These are phyloP conservation scores for Pichia californica DNA, from an alignment of 805 yeast genomes.

Conservation along the genomic window DNA sequence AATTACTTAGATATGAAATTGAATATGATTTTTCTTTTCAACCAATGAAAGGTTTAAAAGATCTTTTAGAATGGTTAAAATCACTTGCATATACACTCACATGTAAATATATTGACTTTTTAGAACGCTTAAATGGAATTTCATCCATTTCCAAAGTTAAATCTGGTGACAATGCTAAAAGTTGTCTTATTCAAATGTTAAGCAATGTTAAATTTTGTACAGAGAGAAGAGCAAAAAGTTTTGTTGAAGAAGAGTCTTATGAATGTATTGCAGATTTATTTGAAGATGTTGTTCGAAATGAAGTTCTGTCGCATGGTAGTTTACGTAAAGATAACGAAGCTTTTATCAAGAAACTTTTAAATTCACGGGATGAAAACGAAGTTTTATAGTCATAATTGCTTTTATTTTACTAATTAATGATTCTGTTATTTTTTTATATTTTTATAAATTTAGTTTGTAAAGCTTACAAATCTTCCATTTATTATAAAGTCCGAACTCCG, in stretches of 20 bases:
- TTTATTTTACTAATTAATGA: too few species aligned
- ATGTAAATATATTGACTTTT: conserved; percentile 46
- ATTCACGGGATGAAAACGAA: conserved; percentile 36
- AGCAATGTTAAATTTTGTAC: conserved; percentile 57
- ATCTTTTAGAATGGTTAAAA: conserved; percentile 45
- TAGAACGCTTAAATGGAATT: conserved; percentile 46
- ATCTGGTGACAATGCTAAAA: conserved; percentile 44
- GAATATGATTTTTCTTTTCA: conserved; percentile 43
- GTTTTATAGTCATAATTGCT: background rate
- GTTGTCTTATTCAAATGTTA: conserved; percentile 43
- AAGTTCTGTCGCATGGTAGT: conserved; percentile 9
- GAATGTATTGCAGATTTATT: conserved; percentile 8
- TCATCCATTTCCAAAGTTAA: conserved; percentile 49
- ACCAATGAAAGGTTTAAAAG: conserved; percentile 40
- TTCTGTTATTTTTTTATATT: background rate
- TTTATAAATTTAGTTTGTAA: background rate
- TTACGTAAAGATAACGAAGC: conserved; percentile 43
- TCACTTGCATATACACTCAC: conserved; percentile 54
- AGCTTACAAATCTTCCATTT: too few species aligned
- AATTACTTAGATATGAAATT: conserved; percentile 41
- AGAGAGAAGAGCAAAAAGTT: conserved; percentile 39
- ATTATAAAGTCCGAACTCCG: too few species aligned
- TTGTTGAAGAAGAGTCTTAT: conserved; percentile 26
- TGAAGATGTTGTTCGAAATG: background rate
- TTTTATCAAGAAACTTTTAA: conserved; percentile 42